Evolutionary conservation across 2,329 filamentous ascomycete genomes (phyloP).

Genomic region (Onygena corvina): DNA sequence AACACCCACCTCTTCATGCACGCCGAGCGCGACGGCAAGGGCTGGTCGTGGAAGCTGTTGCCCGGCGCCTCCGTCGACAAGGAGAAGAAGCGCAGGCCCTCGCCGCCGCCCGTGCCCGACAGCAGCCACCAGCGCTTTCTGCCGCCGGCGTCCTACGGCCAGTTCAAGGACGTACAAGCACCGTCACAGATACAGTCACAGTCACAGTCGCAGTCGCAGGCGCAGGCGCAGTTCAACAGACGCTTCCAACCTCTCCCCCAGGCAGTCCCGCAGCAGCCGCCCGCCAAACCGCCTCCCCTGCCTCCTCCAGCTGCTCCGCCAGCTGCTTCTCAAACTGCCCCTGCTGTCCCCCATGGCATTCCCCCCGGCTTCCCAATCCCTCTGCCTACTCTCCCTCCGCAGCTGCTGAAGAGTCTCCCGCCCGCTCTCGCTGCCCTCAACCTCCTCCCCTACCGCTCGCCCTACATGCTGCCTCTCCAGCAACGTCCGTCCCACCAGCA

Average conservation of each 20-base stretch:
- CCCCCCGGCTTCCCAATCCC: not conserved
- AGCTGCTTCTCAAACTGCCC: not conserved
- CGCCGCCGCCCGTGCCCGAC: slow-evolving; percentile 28
- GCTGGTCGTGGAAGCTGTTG: slow-evolving; percentile 51
- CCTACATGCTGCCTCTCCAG: slow-evolving; percentile 29
- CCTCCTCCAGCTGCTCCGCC: slow-evolving; percentile 6
- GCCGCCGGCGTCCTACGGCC: no score
- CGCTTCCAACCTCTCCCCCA: not conserved
- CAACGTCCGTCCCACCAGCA: slow-evolving; percentile 13
- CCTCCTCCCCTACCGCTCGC: slow-evolving; percentile 31
- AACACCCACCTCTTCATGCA: slow-evolving; percentile 49
- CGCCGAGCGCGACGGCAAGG: slow-evolving; percentile 50
- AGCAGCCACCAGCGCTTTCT: slow-evolving; percentile 31
- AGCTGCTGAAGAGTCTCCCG: slow-evolving; percentile 30
- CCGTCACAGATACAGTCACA: no score
- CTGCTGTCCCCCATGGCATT: no score
- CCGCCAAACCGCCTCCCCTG: slow-evolving; percentile 10
- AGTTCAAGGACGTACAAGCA: no score
- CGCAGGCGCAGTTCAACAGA: not conserved
- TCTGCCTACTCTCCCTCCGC: slow-evolving; percentile 22
- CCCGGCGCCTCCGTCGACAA: slow-evolving; percentile 49
- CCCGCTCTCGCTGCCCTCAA: slow-evolving; percentile 28
- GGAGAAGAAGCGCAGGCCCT: slow-evolving; percentile 41
- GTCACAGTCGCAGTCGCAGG: slow-evolving; percentile 17
- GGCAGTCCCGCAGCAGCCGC: not conserved